A percentile compares a stretch with the other conserved stretches of the same genome.
phyloP scores from a whole-genome alignment of 805 yeast genomes.

The Kazachstania bromeliacearum region DNA sequence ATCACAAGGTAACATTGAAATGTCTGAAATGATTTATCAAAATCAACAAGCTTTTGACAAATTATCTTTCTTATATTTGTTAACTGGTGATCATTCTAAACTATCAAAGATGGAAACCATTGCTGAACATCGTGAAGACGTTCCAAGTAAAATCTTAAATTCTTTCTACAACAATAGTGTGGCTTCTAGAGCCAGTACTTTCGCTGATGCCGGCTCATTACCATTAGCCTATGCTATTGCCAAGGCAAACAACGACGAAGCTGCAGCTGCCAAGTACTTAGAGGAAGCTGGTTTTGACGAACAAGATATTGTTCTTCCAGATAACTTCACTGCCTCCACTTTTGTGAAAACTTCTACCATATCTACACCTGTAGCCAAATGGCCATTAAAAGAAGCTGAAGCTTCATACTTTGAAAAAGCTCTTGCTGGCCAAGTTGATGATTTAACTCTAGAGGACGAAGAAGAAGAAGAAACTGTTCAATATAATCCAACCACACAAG shows the following conservation, averaged over 20 bases:
- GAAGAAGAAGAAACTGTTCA: constrained; percentile 22
- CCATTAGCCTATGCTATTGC: constrained; percentile 94
- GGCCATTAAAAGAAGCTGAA: constrained; percentile 75
- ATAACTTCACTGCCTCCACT: constrained; percentile 20
- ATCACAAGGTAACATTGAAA: constrained; percentile 75
- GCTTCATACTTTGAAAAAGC: constrained; percentile 82
- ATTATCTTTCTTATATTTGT: constrained; percentile 77
- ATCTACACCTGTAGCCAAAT: constrained; percentile 39
- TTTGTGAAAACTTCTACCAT: constrained; percentile 41
- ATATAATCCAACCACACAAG: neutral
- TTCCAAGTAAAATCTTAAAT: constrained; percentile 71
- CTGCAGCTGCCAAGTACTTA: constrained; percentile 62
- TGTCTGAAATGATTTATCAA: constrained; percentile 83
- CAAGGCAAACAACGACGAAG: constrained; percentile 71
- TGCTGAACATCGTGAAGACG: constrained; percentile 81
- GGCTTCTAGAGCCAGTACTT: constrained; percentile 63
- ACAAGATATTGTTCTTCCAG: constrained; percentile 58
- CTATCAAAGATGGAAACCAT: constrained; percentile 77
- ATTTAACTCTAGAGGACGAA: constrained; percentile 39
- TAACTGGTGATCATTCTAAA: constrained; percentile 71
- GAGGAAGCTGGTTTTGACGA: constrained; percentile 59
- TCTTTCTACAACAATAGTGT: constrained; percentile 68
- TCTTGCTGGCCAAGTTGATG: constrained; percentile 66
- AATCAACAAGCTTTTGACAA: constrained; percentile 80
- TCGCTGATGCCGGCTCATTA: constrained; percentile 66